These are phyloP conservation scores for Chloris gayana DNA, from an alignment of 176 grass and related monocot species.

Conservation along the genomic window DNA sequence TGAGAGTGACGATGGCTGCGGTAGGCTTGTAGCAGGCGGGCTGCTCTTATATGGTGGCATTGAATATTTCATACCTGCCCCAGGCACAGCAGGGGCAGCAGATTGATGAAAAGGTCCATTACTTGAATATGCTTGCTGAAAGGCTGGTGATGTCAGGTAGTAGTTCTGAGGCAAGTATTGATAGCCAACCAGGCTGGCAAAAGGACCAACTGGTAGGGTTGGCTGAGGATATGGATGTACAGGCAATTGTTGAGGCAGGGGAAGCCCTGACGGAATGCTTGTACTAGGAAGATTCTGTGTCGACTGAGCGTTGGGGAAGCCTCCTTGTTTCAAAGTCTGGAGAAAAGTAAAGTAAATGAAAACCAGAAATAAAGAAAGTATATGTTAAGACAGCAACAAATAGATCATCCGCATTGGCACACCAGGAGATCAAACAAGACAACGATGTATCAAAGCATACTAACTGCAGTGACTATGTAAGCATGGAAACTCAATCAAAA, in stretches of 20 bases:
- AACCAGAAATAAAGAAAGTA: conserved; percentile 26
- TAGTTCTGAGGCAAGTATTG: conserved; percentile 86
- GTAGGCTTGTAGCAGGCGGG: conserved; percentile 59
- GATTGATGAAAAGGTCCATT: conserved; percentile 88
- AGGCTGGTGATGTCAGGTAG: conserved; percentile 76
- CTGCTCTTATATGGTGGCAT: conserved; percentile 88
- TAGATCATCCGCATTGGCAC: conserved; percentile 3
- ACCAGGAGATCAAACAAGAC: neutral
- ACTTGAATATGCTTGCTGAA: conserved; percentile 82
- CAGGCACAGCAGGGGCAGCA: conserved; percentile 57
- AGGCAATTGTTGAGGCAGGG: conserved; percentile 72
- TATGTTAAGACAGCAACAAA: conserved; percentile 19
- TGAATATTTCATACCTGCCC: conserved; percentile 74
- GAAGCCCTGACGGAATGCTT: conserved; percentile 59
- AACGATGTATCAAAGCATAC: conserved; percentile 1
- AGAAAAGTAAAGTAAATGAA: conserved; percentile 33
- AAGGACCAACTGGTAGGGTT: conserved; percentile 76
- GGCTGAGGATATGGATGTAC: conserved; percentile 92
- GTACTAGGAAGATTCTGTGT: conserved; percentile 66
- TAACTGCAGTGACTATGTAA: neutral
- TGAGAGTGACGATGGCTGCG: conserved; percentile 61
- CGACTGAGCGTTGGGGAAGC: conserved; percentile 63
- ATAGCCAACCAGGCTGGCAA: conserved; percentile 85
- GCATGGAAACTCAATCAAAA: conserved; percentile 1
- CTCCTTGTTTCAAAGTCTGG: conserved; percentile 67